Evolutionary conservation across 202 grass and related monocot species (phyloP).

Genomic region (Sporobolus alterniflorus): DNA sequence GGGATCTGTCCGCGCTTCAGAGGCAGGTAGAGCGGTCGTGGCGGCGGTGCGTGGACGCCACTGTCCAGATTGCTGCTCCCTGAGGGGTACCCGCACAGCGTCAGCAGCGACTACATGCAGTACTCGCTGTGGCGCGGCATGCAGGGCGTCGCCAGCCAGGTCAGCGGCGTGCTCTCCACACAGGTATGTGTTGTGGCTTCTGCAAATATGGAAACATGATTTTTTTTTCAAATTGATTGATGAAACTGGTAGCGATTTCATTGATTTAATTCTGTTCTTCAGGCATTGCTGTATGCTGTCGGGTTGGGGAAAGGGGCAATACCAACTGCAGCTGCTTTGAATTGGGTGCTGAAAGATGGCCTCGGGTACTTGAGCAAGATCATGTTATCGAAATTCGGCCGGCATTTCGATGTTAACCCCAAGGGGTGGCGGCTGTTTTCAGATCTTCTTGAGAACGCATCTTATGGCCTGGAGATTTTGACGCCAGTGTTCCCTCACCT

Average conservation of each 20-base stretch:
- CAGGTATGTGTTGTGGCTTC: constrained; percentile 42
- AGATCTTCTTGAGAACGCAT: constrained; percentile 83
- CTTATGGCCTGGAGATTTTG: constrained; percentile 90
- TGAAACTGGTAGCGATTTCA: too few species aligned
- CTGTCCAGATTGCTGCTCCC: constrained; percentile 62
- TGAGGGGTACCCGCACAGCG: constrained; percentile 77
- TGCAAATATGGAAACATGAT: too few species aligned
- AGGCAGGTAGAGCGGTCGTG: constrained; percentile 48
- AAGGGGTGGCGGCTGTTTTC: constrained; percentile 90
- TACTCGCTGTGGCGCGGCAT: constrained; percentile 86
- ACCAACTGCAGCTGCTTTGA: constrained; percentile 80
- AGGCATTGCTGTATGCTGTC: constrained; percentile 91
- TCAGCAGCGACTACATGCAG: constrained; percentile 84
- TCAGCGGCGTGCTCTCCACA: constrained; percentile 86
- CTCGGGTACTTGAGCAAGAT: constrained; percentile 96
- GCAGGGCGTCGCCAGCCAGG: constrained; percentile 85
- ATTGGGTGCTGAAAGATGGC: constrained; percentile 95
- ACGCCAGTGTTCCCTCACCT: constrained; percentile 91
- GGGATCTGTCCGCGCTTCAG: neutral
- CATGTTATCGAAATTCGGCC: constrained; percentile 79
- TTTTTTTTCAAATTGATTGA: too few species aligned
- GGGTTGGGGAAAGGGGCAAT: constrained; percentile 92
- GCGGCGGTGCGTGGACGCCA: constrained; percentile 27
- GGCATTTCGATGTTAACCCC: constrained; percentile 96
- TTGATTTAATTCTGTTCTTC: neutral